A percentile compares a stretch with the other conserved stretches of the same genome.
These are phyloP conservation scores for Fusarium gaditjirri DNA, from an alignment of 2,329 filamentous ascomycete species.

Conservation along the genomic window DNA sequence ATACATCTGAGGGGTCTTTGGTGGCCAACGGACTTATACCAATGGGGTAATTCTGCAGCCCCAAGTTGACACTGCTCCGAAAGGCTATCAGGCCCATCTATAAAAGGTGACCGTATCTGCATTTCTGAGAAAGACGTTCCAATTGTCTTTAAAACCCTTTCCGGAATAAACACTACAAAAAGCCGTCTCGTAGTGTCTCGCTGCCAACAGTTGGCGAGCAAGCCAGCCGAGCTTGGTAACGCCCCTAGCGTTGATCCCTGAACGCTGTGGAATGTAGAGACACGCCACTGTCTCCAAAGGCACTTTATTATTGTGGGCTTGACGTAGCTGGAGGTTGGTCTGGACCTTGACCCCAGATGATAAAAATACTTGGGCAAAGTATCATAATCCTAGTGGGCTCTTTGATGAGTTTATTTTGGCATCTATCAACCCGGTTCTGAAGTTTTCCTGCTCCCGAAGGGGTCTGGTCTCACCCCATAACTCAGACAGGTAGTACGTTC, in stretches of 20 bases:
- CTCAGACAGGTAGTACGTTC: not conserved
- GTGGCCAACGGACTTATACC: constrained; percentile 23
- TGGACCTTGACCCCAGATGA: no score
- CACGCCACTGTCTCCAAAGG: constrained; percentile 27
- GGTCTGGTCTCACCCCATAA: not conserved
- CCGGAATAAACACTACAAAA: constrained; percentile 23
- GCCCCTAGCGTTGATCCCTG: constrained; percentile 32
- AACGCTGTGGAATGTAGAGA: constrained; percentile 27
- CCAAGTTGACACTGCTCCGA: constrained; percentile 11
- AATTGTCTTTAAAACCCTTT: constrained; percentile 23
- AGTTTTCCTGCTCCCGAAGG: no score
- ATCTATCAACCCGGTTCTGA: no score
- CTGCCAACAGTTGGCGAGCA: constrained; percentile 4
- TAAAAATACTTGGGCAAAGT: no score
- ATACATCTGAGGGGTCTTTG: constrained; percentile 21
- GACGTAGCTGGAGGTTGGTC: constrained; percentile 28
- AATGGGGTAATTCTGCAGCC: constrained; percentile 28
- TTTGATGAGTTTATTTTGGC: no score
- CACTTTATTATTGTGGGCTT: constrained; percentile 11
- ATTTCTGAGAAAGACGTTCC: constrained; percentile 21
- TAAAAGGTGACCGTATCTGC: constrained; percentile 20
- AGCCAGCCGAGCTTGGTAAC: constrained; percentile 37
- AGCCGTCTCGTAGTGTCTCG: constrained; percentile 28
- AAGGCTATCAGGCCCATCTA: not conserved
- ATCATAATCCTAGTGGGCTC: no score